Conservation (phyloP, 345 rosid species). For the Acer campestre region DNA sequence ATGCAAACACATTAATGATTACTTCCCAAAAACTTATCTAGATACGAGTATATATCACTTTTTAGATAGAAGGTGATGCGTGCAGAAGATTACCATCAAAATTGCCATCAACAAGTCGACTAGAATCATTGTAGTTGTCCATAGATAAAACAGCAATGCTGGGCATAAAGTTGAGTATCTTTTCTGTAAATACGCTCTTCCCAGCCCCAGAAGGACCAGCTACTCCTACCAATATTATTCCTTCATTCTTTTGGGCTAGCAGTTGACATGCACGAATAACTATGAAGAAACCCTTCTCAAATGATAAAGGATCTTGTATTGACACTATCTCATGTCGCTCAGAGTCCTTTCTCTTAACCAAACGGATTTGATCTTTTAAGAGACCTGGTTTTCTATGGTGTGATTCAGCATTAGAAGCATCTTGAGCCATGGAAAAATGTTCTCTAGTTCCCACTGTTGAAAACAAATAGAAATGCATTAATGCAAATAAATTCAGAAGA, state of each 20-base stretch:
- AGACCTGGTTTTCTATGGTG: slow-evolving; percentile 67
- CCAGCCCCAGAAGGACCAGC: slow-evolving; percentile 99
- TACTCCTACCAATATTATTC: slow-evolving; percentile 80
- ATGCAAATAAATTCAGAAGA: slow-evolving; percentile 9
- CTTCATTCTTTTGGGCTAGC: slow-evolving; percentile 85
- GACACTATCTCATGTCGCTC: slow-evolving; percentile 72
- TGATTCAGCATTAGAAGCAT: slow-evolving; percentile 52
- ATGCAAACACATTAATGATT: slow-evolving; percentile 5
- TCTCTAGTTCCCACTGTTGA: slow-evolving; percentile 21
- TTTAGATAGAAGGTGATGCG: slow-evolving; percentile 1
- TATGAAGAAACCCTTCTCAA: slow-evolving; percentile 91
- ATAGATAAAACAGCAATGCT: slow-evolving; percentile 88
- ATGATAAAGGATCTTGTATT: slow-evolving; percentile 70
- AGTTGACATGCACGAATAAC: slow-evolving; percentile 91
- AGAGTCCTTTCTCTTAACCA: slow-evolving; percentile 73
- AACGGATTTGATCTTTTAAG: slow-evolving; percentile 81
- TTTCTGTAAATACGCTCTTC: slow-evolving; percentile 90
- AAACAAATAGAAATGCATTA: slow-evolving; percentile 13
- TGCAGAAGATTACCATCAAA: slow-evolving; percentile 67
- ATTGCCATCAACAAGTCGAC: slow-evolving; percentile 92
- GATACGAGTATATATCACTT: not conserved
- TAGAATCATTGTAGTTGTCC: slow-evolving; percentile 93
- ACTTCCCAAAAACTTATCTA: not conserved
- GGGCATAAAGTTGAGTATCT: slow-evolving; percentile 83
- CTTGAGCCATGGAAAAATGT: slow-evolving; percentile 51